Evolutionary conservation across 2,329 filamentous ascomycete genomes (phyloP).

Genomic region (Lecanicillium sp.): DNA sequence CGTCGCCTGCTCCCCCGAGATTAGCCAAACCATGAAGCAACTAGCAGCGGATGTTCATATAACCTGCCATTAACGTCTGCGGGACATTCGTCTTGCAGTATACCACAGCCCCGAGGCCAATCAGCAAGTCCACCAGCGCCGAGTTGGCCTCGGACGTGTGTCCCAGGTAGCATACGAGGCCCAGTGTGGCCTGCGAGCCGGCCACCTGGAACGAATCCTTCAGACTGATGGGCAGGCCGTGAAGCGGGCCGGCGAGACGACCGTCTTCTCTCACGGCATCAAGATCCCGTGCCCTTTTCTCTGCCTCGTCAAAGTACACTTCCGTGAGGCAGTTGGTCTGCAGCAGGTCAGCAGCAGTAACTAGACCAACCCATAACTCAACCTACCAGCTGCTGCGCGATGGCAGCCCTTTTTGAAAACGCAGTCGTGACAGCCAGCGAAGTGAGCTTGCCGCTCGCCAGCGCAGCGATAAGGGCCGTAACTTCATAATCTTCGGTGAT

Average conservation of each 20-base stretch:
- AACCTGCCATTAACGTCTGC: slow-evolving; percentile 7
- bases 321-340: slow-evolving; percentile 30
- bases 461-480: slow-evolving; percentile 24
- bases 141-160: slow-evolving; percentile 13
- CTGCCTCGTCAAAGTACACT: slow-evolving; percentile 32
- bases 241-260: slow-evolving; percentile 11
- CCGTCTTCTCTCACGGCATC: slow-evolving; percentile 10
- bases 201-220: slow-evolving; percentile 17
- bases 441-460: slow-evolving; percentile 22
- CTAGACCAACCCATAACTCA: neutral
- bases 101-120: slow-evolving; percentile 18
- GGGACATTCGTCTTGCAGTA: slow-evolving; percentile 14
- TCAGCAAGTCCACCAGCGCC: slow-evolving; percentile 15
- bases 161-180: slow-evolving; percentile 17
- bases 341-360: neutral
- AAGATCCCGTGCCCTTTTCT: slow-evolving; percentile 10
- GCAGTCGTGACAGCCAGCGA: slow-evolving; percentile 27
- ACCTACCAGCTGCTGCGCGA: slow-evolving; percentile 21
- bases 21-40: neutral
- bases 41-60: no score
- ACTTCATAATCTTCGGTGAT: slow-evolving; percentile 35
- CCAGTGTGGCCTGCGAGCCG: slow-evolving; percentile 16
- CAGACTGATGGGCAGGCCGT: slow-evolving; percentile 16
- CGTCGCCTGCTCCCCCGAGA: slow-evolving; percentile 11
- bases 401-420: slow-evolving; percentile 19